Evolutionary conservation across 371 early-diverging fungal species (phyloP).

Genomic region (Mortierella sp.): DNA sequence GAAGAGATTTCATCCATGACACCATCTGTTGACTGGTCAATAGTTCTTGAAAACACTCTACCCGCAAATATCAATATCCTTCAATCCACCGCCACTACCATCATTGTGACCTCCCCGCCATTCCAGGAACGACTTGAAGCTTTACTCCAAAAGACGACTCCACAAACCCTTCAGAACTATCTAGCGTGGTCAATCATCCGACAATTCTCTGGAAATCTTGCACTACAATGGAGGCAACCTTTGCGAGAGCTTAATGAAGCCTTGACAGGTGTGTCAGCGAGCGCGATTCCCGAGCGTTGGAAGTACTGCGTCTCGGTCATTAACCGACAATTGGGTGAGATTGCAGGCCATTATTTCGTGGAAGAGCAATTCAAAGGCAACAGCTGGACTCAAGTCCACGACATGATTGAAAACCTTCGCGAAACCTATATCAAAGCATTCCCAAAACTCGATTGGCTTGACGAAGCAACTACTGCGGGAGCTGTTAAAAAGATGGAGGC

Average conservation of each 20-base stretch:
- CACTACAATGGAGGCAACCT: slow-evolving; percentile 51
- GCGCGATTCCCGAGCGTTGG: slow-evolving; percentile 58
- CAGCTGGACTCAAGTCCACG: slow-evolving; percentile 53
- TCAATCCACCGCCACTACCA: no score
- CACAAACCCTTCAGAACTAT: slow-evolving; percentile 58
- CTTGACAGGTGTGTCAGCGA: slow-evolving; percentile 60
- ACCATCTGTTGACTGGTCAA: slow-evolving; percentile 62
- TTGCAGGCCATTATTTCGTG: slow-evolving; percentile 69
- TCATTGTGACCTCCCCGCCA: slow-evolving; percentile 60
- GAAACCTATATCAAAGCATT: slow-evolving; percentile 58
- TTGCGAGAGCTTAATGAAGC: slow-evolving; percentile 54
- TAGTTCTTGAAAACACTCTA: slow-evolving; percentile 51
- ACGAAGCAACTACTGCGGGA: slow-evolving; percentile 58
- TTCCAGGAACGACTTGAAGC: slow-evolving; percentile 58
- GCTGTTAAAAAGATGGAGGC: slow-evolving; percentile 66
- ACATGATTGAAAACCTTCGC: slow-evolving; percentile 60
- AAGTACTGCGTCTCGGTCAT: slow-evolving; percentile 61
- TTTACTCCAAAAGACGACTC: slow-evolving; percentile 47
- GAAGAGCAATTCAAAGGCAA: slow-evolving; percentile 58
- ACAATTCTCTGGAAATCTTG: slow-evolving; percentile 45
- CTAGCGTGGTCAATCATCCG: slow-evolving; percentile 62
- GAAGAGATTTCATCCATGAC: slow-evolving; percentile 52
- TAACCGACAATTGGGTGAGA: slow-evolving; percentile 61
- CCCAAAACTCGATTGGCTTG: slow-evolving; percentile 67
- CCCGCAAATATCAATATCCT: slow-evolving; percentile 51